A percentile compares a stretch with the other conserved stretches of the same genome.
These are phyloP conservation scores for Wallacemonas rigidus DNA, from an alignment of 208 protist genomes.

Conservation along the genomic window DNA sequence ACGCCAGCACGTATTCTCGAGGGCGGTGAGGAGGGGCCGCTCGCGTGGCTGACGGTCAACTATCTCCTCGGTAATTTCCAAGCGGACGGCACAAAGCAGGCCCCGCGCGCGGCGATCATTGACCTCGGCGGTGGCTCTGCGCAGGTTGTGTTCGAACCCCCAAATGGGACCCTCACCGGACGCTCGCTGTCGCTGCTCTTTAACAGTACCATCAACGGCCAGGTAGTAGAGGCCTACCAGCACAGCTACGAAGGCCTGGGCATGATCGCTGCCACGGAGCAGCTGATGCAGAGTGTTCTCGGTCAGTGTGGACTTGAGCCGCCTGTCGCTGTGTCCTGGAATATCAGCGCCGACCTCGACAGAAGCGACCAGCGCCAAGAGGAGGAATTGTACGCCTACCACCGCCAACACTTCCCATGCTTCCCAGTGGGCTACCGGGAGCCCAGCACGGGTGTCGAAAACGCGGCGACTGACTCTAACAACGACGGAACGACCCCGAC, in stretches of 20 bases:
- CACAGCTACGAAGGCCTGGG: conserved; percentile 86
- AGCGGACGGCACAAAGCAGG: not conserved
- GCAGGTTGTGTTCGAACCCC: conserved; percentile 75
- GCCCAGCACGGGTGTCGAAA: conserved; percentile 23
- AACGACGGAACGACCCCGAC: conserved; percentile 1
- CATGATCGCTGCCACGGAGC: conserved; percentile 55
- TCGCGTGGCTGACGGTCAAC: conserved; percentile 88
- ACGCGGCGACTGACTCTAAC: conserved; percentile 22
- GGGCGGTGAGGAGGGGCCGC: conserved; percentile 75
- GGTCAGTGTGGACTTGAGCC: conserved; percentile 16
- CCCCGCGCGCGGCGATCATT: conserved; percentile 18
- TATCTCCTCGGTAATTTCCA: conserved; percentile 56
- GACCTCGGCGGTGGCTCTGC: conserved; percentile 85
- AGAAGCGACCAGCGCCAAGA: conserved; percentile 1
- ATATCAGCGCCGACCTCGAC: not conserved
- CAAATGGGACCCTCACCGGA: conserved; percentile 14
- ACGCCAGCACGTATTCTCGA: conserved; percentile 74
- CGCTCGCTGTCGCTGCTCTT: conserved; percentile 29
- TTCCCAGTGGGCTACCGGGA: conserved; percentile 32
- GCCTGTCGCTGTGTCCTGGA: not conserved
- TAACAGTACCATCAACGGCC: conserved; percentile 25
- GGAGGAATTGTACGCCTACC: not conserved
- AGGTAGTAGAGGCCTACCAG: conserved; percentile 59
- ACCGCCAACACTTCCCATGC: conserved; percentile 30
- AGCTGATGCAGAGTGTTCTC: conserved; percentile 37